These are phyloP conservation scores for Irpex rosettiformis DNA, from an alignment of 1,284 basidiomycete genomes.

Conservation along the genomic window DNA sequence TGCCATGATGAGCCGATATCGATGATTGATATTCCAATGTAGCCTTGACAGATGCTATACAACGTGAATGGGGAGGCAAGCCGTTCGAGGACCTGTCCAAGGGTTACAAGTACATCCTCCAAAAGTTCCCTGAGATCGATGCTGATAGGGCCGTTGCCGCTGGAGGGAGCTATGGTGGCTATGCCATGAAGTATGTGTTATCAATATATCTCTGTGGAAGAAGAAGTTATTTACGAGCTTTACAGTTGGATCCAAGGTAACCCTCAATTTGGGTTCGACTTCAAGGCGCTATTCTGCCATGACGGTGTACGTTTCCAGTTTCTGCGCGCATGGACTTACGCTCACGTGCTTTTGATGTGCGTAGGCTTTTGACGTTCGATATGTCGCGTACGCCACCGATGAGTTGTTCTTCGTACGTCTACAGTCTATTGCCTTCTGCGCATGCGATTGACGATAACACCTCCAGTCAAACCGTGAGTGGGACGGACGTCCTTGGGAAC, in stretches of 20 bases:
- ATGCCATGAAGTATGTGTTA: slow-evolving; percentile 70
- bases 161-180: slow-evolving; percentile 80
- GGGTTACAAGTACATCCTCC: slow-evolving; percentile 72
- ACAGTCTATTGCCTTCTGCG: no score
- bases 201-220: not conserved
- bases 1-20: not conserved
- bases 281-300: slow-evolving; percentile 88
- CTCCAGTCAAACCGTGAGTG: slow-evolving; percentile 79
- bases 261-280: slow-evolving; percentile 78
- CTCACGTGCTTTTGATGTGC: slow-evolving; percentile 3
- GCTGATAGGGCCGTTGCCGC: slow-evolving; percentile 76
- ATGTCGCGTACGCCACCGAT: slow-evolving; percentile 79
- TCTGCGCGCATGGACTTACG: no score
- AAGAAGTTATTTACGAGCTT: slow-evolving; percentile 6
- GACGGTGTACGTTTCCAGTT: slow-evolving; percentile 82
- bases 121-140: slow-evolving; percentile 78
- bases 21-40: slow-evolving; percentile 1
- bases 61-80: slow-evolving; percentile 81
- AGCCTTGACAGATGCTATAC: slow-evolving; percentile 82
- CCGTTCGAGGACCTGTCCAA: slow-evolving; percentile 80
- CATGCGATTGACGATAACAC: not conserved
- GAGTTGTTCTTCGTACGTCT: slow-evolving; percentile 79
- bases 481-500: slow-evolving; percentile 76
- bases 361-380: slow-evolving; percentile 67
- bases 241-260: slow-evolving; percentile 91